Conservation (phyloP, 2,329 filamentous ascomycete genomes). For the Monosporascus ibericus region DNA sequence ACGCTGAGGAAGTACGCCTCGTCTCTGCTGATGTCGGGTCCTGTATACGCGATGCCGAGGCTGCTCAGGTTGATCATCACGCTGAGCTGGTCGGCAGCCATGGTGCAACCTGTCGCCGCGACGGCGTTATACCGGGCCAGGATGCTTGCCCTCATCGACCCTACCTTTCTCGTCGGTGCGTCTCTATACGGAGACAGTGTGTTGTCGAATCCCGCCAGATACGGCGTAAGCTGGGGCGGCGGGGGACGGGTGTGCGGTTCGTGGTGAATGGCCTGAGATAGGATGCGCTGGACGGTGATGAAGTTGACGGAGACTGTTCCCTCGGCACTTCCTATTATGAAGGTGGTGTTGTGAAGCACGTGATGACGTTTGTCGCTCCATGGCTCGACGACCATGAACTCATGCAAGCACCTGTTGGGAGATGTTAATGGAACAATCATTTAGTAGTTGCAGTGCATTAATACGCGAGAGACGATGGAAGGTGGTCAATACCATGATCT, state of each 20-base stretch:
- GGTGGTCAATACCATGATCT: conserved; percentile 2
- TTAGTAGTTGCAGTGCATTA: too few species aligned
- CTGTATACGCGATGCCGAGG: conserved; percentile 1
- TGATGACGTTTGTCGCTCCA: conserved; percentile 2
- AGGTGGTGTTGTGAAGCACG: neutral
- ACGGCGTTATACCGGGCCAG: neutral
- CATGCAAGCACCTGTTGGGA: conserved; percentile 4
- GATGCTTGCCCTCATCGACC: neutral
- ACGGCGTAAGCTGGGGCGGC: neutral
- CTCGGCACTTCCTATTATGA: neutral
- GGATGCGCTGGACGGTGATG: neutral
- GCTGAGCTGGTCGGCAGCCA: neutral
- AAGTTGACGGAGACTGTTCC: neutral
- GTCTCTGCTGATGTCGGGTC: neutral
- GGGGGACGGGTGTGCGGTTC: neutral
- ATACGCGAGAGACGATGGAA: neutral
- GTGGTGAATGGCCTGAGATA: neutral
- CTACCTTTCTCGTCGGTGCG: neutral
- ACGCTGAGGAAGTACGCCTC: neutral
- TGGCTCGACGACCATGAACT: conserved; percentile 3
- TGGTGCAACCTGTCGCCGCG: neutral
- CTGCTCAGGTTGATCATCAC: conserved; percentile 2
- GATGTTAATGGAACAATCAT: neutral
- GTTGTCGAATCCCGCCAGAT: neutral
- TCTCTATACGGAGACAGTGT: neutral